Evolutionary conservation across 768 basidiomycete genomes (phyloP).

Genomic region (Tulasnella sp.): DNA sequence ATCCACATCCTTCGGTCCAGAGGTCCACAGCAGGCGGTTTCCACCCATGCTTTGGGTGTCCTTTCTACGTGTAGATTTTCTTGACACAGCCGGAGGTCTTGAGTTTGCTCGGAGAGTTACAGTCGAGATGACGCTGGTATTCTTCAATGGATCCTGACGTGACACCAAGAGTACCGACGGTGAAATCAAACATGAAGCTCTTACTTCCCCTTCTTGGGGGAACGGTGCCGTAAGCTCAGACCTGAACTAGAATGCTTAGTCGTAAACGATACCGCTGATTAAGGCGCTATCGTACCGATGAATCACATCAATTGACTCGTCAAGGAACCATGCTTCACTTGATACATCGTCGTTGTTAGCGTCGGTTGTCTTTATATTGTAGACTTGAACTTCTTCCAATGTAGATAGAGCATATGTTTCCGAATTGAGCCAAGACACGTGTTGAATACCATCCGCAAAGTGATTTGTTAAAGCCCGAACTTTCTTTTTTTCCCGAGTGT

Average conservation of each 20-base stretch:
- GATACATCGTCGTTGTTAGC: neutral
- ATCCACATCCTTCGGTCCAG: neutral
- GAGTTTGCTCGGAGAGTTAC: neutral
- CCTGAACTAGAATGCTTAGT: neutral
- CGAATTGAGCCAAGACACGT: neutral
- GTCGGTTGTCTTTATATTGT: neutral
- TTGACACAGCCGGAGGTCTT: neutral
- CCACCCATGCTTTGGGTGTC: neutral
- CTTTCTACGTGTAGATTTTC: neutral
- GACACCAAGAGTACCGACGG: conserved; percentile 1
- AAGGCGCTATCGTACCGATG: neutral
- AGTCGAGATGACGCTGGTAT: neutral
- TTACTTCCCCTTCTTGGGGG: neutral
- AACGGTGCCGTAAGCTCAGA: neutral
- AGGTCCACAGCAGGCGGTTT: neutral
- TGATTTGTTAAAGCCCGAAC: neutral
- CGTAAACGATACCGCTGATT: neutral
- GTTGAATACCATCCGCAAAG: neutral
- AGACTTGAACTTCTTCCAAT: neutral
- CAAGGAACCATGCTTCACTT: neutral
- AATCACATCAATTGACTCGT: neutral
- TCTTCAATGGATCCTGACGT: neutral
- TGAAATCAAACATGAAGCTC: neutral
- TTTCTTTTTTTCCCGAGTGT: neutral
- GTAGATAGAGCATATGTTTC: neutral